phyloP scores from a whole-genome alignment of 2,329 filamentous ascomycete genomes.

The Ilyonectria destructans region DNA sequence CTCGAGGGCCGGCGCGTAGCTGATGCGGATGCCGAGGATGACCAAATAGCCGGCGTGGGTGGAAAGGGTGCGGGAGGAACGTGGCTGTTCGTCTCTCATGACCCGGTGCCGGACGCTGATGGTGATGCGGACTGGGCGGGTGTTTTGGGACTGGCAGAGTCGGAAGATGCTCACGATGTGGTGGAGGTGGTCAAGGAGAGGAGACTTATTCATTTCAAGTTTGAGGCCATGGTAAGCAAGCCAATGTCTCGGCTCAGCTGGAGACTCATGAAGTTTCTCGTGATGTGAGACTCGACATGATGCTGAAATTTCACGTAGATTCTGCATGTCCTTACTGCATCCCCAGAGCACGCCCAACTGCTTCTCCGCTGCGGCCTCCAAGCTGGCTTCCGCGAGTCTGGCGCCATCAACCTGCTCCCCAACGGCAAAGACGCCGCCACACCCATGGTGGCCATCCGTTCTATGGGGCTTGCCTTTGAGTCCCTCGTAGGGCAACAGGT shows the following conservation, averaged over 20 bases:
- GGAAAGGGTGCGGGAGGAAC: constrained; percentile 88
- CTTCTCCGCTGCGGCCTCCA: constrained; percentile 83
- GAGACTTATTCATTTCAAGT: constrained; percentile 86
- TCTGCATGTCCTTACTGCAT: constrained; percentile 87
- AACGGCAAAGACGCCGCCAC: constrained; percentile 56
- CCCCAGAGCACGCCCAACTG: constrained; percentile 80
- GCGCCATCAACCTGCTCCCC: constrained; percentile 78
- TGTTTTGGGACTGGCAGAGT: constrained; percentile 47
- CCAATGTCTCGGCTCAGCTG: neutral
- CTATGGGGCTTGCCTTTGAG: constrained; percentile 86
- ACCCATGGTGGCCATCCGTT: constrained; percentile 89
- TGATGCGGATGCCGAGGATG: constrained; percentile 39
- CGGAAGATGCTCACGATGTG: constrained; percentile 46
- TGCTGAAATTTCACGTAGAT: constrained; percentile 72
- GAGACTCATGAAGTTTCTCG: neutral
- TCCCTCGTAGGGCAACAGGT: constrained; percentile 78
- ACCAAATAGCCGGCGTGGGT: constrained; percentile 74
- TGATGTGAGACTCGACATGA: constrained; percentile 10
- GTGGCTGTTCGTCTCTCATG: constrained; percentile 93
- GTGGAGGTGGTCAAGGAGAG: constrained; percentile 50
- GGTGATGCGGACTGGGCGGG: constrained; percentile 52
- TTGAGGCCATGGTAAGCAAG: constrained; percentile 90
- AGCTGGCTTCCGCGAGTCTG: constrained; percentile 92
- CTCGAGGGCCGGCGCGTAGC: constrained; percentile 79
- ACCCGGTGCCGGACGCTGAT: constrained; percentile 67